phyloP scores from a whole-genome alignment of 2,329 filamentous ascomycete genomes.

The Paecilomyces dactylethromorphus region DNA sequence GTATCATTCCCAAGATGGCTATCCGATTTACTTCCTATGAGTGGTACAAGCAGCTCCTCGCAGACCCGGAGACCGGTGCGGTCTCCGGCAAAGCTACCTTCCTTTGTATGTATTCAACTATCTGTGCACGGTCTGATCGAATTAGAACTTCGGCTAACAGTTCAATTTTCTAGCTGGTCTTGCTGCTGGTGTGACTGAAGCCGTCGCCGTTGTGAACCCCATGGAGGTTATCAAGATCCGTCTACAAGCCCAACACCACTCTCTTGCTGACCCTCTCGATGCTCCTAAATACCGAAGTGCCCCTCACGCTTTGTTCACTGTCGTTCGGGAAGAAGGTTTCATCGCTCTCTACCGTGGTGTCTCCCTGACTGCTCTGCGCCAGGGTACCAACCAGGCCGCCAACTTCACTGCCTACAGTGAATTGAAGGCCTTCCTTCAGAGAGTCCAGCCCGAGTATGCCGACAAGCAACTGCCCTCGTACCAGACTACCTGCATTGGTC shows the following conservation, averaged over 20 bases:
- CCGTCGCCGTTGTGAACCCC: constrained; percentile 89
- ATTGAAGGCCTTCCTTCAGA: constrained; percentile 73
- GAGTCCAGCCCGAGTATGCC: constrained; percentile 63
- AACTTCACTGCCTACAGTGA: constrained; percentile 98
- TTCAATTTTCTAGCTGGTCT: constrained; percentile 60
- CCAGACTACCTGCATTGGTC: constrained; percentile 84
- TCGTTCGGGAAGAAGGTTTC: constrained; percentile 83
- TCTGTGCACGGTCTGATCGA: constrained; percentile 33
- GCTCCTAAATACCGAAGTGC: constrained; percentile 96
- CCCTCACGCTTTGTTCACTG: constrained; percentile 74
- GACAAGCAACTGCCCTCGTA: constrained; percentile 67
- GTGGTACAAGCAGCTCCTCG: constrained; percentile 79
- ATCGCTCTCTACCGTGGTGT: constrained; percentile 89
- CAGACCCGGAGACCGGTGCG: constrained; percentile 58
- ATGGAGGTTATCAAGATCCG: constrained; percentile 99
- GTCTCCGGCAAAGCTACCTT: constrained; percentile 69
- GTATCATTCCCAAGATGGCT: constrained; percentile 98
- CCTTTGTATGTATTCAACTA: constrained; percentile 44
- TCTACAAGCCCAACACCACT: constrained; percentile 95
- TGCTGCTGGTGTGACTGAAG: constrained; percentile 89
- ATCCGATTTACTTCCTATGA: constrained; percentile 98
- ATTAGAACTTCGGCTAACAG: not conserved
- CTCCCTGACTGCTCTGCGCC: constrained; percentile 82
- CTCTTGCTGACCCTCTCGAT: constrained; percentile 93
- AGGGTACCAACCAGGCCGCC: constrained; percentile 95